phyloP scores from a whole-genome alignment of 257 asterid genomes.

The Vinca minor region DNA sequence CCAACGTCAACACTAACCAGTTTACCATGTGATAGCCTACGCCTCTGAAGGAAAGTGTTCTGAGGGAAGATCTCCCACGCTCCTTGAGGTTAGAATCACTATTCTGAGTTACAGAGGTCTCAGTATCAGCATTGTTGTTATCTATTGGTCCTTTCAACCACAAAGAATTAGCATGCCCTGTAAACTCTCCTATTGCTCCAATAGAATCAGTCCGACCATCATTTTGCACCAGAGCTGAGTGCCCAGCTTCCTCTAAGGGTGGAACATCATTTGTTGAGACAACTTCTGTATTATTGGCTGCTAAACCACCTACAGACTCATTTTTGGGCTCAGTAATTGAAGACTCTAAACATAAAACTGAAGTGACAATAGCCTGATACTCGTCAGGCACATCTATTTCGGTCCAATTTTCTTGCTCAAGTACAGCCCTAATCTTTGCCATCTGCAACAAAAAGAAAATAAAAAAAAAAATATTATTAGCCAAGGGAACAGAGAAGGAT shows the following conservation, averaged over 20 bases:
- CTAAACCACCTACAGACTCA: constrained; percentile 30
- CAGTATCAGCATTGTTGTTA: constrained; percentile 44
- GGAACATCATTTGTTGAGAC: constrained; percentile 36
- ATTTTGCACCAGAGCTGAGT: constrained; percentile 28
- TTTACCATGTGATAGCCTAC: constrained; percentile 97
- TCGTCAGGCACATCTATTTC: constrained; percentile 97
- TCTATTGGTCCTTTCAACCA: constrained; percentile 36
- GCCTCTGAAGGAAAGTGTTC: constrained; percentile 68
- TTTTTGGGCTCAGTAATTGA: constrained; percentile 33
- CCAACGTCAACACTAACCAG: constrained; percentile 47
- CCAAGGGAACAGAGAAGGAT: constrained; percentile 13
- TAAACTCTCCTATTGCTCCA: constrained; percentile 33
- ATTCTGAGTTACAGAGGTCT: constrained; percentile 43
- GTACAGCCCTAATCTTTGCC: constrained; percentile 86
- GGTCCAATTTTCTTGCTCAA: constrained; percentile 96
- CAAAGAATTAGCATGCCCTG: constrained; percentile 32
- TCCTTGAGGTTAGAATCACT: constrained; percentile 45
- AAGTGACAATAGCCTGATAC: constrained; percentile 68
- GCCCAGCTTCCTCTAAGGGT: constrained; percentile 32
- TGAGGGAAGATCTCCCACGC: constrained; percentile 59
- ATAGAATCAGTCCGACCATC: constrained; percentile 43
- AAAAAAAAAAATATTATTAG: constrained; percentile 23
- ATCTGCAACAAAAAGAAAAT: constrained; percentile 61
- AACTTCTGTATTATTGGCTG: constrained; percentile 31
- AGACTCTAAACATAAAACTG: constrained; percentile 47